Evolutionary conservation across 805 yeast species (phyloP).

Genomic region (Candida incommunis): DNA sequence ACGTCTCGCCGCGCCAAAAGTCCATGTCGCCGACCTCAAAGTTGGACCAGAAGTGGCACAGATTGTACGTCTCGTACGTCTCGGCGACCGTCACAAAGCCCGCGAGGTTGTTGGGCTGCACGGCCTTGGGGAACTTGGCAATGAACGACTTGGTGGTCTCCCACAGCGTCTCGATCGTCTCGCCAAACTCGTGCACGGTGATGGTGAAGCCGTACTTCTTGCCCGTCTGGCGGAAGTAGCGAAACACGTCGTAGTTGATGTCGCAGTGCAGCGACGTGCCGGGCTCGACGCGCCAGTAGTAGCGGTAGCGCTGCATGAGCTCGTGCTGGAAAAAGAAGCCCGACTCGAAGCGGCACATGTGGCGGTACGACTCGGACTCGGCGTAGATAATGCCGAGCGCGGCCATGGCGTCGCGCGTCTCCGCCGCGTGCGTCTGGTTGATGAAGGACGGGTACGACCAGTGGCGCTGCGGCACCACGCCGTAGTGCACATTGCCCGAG

Average conservation of each 20-base stretch:
- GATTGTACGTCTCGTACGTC: constrained; percentile 37
- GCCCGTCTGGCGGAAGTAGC: constrained; percentile 64
- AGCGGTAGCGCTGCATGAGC: constrained; percentile 60
- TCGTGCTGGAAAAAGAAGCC: constrained; percentile 81
- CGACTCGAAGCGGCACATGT: constrained; percentile 86
- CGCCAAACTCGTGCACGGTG: constrained; percentile 58
- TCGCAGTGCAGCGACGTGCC: constrained; percentile 71
- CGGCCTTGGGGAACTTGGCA: constrained; percentile 40
- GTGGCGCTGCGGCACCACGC: constrained; percentile 58
- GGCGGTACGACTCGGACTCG: constrained; percentile 58
- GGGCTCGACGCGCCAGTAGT: constrained; percentile 95
- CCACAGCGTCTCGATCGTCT: constrained; percentile 70
- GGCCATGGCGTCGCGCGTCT: constrained; percentile 38
- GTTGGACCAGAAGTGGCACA: constrained; percentile 77
- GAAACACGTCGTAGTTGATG: constrained; percentile 61
- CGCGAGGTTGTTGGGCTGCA: constrained; percentile 49
- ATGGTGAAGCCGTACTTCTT: constrained; percentile 70
- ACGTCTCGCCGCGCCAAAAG: constrained; percentile 40
- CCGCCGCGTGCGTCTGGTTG: constrained; percentile 52
- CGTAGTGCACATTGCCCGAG: constrained; percentile 64
- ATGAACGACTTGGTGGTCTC: constrained; percentile 50
- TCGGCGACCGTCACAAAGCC: constrained; percentile 40
- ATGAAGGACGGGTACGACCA: constrained; percentile 85
- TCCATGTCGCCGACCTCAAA: constrained; percentile 59
- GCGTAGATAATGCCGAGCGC: constrained; percentile 45